Conservation (phyloP, 768 basidiomycete genomes). For the Mycena rosella region DNA sequence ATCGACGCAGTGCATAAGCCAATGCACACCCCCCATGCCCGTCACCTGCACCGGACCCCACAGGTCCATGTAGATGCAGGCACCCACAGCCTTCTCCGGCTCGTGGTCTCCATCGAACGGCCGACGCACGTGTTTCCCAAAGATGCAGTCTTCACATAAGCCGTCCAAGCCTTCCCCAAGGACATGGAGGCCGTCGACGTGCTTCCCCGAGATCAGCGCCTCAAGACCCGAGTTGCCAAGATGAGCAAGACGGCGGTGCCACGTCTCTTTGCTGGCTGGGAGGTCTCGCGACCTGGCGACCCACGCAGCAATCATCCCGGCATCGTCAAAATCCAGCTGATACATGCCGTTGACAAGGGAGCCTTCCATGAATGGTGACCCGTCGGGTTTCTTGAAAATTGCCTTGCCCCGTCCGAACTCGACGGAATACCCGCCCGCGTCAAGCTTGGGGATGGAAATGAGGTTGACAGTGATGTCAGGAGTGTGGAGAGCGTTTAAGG, state of each 20-base stretch:
- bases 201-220: constrained; percentile 3
- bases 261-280: constrained; percentile 5
- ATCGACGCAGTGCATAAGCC: no score
- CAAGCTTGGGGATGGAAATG: constrained; percentile 17
- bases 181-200: no score
- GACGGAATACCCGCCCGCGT: constrained; percentile 5
- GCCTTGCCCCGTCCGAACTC: no score
- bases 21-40: no score
- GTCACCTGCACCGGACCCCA: constrained; percentile 12
- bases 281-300: no score
- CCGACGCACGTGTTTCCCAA: background rate
- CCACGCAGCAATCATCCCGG: constrained; percentile 1
- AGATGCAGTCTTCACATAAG: constrained; percentile 15
- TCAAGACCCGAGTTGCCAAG: background rate
- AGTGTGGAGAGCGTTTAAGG: constrained; percentile 4
- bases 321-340: background rate
- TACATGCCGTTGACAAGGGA: constrained; percentile 1
- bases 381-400: no score
- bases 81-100: background rate
- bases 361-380: no score
- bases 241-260: constrained; percentile 10
- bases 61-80: background rate
- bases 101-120: constrained; percentile 2
- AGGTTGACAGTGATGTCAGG: background rate
- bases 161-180: background rate